These are phyloP conservation scores for Alloascoidea hylecoeti DNA, from an alignment of 805 yeast genomes.

Conservation along the genomic window DNA sequence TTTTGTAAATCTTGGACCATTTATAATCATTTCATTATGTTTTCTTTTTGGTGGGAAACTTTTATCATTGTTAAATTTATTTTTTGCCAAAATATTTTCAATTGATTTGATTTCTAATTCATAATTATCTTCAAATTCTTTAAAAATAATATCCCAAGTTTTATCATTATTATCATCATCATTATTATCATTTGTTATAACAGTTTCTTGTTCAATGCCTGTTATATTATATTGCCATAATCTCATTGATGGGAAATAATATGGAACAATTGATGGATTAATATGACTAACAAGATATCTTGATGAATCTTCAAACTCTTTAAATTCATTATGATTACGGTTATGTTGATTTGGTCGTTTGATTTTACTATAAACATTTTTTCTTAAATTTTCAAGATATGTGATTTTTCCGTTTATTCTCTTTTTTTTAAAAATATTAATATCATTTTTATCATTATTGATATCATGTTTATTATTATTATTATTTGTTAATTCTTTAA, in stretches of 20 bases:
- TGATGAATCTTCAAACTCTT: conserved; percentile 2
- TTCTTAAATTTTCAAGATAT: not conserved
- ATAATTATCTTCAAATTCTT: conserved; percentile 5
- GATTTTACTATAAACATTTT: not conserved
- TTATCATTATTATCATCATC: too few relatives aligned
- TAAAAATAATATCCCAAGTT: too few relatives aligned
- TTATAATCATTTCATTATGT: conserved; percentile 29
- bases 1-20: conserved; percentile 63
- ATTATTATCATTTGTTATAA: conserved; percentile 12
- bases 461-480: not conserved
- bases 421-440: not conserved
- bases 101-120: conserved; percentile 11
- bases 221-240: conserved; percentile 75
- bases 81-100: conserved; percentile 8
- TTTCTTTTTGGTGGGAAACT: conserved; percentile 39
- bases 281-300: conserved; percentile 57
- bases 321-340: not conserved
- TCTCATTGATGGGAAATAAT: conserved; percentile 67
- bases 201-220: conserved; percentile 17
- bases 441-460: conserved; percentile 1
- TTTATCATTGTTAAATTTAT: conserved; percentile 24
- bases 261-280: conserved; percentile 62
- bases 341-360: not conserved
- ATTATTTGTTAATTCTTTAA: not conserved
- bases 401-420: not conserved